These are phyloP conservation scores for Saccharomycopsis microspora DNA, from an alignment of 805 yeast species.

Conservation along the genomic window DNA sequence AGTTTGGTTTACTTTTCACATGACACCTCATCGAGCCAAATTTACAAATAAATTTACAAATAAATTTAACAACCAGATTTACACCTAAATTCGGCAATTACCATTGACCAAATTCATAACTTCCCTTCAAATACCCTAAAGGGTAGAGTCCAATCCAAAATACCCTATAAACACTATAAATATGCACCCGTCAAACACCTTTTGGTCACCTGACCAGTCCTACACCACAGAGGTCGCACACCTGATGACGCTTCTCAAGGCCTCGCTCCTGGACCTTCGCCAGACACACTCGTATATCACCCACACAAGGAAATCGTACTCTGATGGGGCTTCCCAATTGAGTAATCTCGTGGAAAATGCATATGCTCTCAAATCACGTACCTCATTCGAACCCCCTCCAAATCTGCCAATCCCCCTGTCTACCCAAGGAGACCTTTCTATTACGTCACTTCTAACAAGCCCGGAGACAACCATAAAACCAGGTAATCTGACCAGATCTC, in stretches of 20 bases:
- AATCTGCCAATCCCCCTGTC: not conserved
- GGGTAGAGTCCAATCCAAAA: too few species aligned
- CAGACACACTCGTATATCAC: too few species aligned
- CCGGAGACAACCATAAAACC: not conserved
- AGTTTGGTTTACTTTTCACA: too few species aligned
- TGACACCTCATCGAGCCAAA: too few species aligned
- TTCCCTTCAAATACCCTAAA: too few species aligned
- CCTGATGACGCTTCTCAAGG: not conserved
- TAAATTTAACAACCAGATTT: too few species aligned
- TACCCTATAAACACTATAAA: not conserved
- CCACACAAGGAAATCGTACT: too few species aligned
- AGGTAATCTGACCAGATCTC: slow-evolving; percentile 2
- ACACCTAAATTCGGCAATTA: too few species aligned
- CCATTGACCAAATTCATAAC: too few species aligned
- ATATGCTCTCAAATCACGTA: not conserved
- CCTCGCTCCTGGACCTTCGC: not conserved
- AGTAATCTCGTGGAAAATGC: slow-evolving; percentile 11
- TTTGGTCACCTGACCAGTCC: slow-evolving; percentile 12
- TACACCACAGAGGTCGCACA: slow-evolving; percentile 6
- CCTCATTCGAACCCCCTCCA: not conserved
- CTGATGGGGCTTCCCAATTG: not conserved
- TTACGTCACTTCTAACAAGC: not conserved
- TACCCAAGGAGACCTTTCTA: not conserved
- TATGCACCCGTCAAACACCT: slow-evolving; percentile 11
- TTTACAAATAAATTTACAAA: too few species aligned